Base-by-base conservation (phyloP, 768 basidiomycete species). In the Coprinopsis sp. region DNA sequence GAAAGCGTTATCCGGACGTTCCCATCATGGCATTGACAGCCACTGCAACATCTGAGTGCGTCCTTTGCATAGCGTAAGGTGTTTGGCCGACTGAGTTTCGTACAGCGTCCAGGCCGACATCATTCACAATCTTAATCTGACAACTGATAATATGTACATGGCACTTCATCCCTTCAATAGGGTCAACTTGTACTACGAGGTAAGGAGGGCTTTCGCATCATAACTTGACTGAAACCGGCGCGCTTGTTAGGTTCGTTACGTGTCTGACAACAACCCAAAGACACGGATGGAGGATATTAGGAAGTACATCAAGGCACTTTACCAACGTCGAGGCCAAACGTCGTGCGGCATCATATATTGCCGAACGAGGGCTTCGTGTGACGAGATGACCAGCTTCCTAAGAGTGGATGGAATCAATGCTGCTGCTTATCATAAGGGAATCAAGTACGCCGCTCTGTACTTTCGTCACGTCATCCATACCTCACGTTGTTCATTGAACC, bases 11-110 rank as follows among this genome's bases (percentile, higher is more conserved):
- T 56, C 74, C 75, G 1, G 68, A 73, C 46, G 77, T 91, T 3
- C 90, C 91, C 1, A 83, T 93, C 54, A 92, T 91, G 87, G 90
- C 90, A 3, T 64, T 92, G 30, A 92, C 89, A 1, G 89, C 90
- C 2, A 89, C 86, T 12, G 89, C 90, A 2, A 92, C 90, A 5
- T 63, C 79, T 33, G 62, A 64, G 87, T 88, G 61, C 22, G 77
- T 61, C 11, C 18, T 18, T 38, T 2, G 19, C 12, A 33, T n/a
- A 16, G 37, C 7, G 18, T 16, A 5, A 19, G 12, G 19, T 13
- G n/a, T 21, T 8, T 8, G 25, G 12, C 6, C 31, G 21, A 27
- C 12, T 23, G 34, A 37, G 41, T 13, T 34, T 30, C 27, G 27
- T 25, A 8, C 54, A 91, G 87, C 22, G 88, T 92, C 12, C 83